Percentiles rank a stretch among this genome's conserved stretches.
phyloP scores from a whole-genome alignment of 1,139 yeast species.

The Diutina mesorugosa region DNA sequence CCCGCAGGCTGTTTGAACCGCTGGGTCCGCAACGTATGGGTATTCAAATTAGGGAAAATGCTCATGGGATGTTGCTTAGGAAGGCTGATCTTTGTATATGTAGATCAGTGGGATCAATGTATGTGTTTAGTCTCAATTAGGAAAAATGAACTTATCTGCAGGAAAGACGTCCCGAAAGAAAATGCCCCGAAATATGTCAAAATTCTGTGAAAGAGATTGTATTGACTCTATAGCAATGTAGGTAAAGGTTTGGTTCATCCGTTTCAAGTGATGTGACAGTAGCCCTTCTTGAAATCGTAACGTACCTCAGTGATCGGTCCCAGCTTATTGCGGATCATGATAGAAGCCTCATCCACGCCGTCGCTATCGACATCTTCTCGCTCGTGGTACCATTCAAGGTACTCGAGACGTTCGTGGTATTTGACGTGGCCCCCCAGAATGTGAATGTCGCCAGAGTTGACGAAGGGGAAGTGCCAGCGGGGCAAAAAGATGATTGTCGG shows the following conservation, averaged over 20 bases:
- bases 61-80: conserved; percentile 16
- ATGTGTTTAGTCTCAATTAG: neutral
- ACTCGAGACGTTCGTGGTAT: conserved; percentile 36
- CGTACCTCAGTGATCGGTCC: neutral
- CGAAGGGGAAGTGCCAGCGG: conserved; percentile 47
- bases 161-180: neutral
- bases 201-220: neutral
- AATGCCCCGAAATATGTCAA: too few species aligned
- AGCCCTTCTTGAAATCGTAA: neutral
- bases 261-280: neutral
- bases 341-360: neutral
- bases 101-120: neutral
- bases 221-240: neutral
- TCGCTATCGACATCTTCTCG: conserved; percentile 2
- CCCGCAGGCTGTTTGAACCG: conserved; percentile 35
- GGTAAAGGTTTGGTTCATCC: neutral
- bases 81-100: neutral
- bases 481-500: conserved; percentile 64
- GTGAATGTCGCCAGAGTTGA: conserved; percentile 26
- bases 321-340: conserved; percentile 1
- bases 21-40: conserved; percentile 43
- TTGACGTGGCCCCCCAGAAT: conserved; percentile 45
- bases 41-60: conserved; percentile 45
- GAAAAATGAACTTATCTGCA: neutral
- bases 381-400: conserved; percentile 61